Evolutionary conservation across 108 stramenopile species (phyloP).

Genomic region (Cyclotella choctawhatcheeana): DNA sequence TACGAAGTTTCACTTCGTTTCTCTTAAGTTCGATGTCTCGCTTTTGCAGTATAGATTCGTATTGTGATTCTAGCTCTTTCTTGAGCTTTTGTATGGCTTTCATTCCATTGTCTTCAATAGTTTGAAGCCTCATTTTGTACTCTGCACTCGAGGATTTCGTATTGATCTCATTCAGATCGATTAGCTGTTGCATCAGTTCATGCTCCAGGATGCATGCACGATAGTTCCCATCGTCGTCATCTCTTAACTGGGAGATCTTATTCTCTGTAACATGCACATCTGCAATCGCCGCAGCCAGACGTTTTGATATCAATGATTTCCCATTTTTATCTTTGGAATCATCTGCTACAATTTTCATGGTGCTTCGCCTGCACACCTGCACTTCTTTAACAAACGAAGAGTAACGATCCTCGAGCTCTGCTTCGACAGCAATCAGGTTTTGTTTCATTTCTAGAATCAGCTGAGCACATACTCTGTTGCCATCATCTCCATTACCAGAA

Average conservation of each 20-base stretch:
- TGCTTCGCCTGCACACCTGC: background rate
- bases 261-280: constrained; percentile 4
- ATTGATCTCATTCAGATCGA: background rate
- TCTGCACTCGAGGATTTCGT: background rate
- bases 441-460: constrained; percentile 17
- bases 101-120: constrained; percentile 9
- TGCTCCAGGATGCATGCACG: constrained; percentile 3
- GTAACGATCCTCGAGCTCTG: constrained; percentile 9
- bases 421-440: constrained; percentile 2
- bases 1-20: constrained; percentile 5
- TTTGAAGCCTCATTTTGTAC: background rate
- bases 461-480: constrained; percentile 19
- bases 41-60: constrained; percentile 1
- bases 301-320: background rate
- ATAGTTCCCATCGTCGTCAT: constrained; percentile 12
- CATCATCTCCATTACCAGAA: background rate
- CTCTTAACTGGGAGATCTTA: background rate
- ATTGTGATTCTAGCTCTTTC: background rate
- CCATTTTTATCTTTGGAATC: background rate
- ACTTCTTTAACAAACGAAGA: background rate
- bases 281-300: constrained; percentile 9
- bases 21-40: background rate
- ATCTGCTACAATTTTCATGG: background rate
- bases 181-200: constrained; percentile 1
- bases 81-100: constrained; percentile 9